These are phyloP conservation scores for Hypoxylon sp. DNA, from an alignment of 2,329 filamentous ascomycete species.

Conservation along the genomic window DNA sequence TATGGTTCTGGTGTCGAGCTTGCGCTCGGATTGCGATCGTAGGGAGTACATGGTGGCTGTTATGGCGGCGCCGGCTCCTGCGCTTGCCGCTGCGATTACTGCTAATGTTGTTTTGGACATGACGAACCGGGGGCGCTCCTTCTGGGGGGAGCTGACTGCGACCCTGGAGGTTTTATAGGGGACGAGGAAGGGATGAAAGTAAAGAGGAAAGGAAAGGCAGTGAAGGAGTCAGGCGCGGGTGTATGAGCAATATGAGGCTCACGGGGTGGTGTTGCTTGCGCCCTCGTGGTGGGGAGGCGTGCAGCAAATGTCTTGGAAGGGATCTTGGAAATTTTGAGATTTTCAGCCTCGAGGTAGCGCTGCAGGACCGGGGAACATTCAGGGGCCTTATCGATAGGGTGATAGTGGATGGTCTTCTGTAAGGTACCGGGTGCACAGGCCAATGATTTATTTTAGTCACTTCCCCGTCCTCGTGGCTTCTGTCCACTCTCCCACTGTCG, in stretches of 20 bases:
- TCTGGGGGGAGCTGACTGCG: slow-evolving; percentile 30
- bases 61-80: slow-evolving; percentile 79
- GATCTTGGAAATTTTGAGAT: slow-evolving; percentile 35
- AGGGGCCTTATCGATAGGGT: slow-evolving; percentile 2
- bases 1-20: slow-evolving; percentile 58
- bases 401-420: slow-evolving; percentile 14
- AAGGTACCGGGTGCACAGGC: slow-evolving; percentile 34
- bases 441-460: slow-evolving; percentile 28
- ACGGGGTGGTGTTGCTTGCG: slow-evolving; percentile 43
- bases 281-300: slow-evolving; percentile 48
- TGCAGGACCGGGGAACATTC: neutral
- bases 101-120: slow-evolving; percentile 86
- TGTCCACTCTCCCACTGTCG: slow-evolving; percentile 14
- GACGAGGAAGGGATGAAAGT: neutral
- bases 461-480: slow-evolving; percentile 33
- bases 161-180: slow-evolving; percentile 41
- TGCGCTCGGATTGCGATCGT: slow-evolving; percentile 55
- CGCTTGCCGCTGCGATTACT: slow-evolving; percentile 79
- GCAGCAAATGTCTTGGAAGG: slow-evolving; percentile 40
- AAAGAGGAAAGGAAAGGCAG: slow-evolving; percentile 19
- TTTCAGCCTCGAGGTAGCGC: slow-evolving; percentile 42
- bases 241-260: slow-evolving; percentile 46
- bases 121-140: slow-evolving; percentile 46
- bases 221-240: slow-evolving; percentile 43
- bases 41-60: slow-evolving; percentile 76